A percentile compares a stretch with the other conserved stretches of the same genome.
These are phyloP conservation scores for Kregervanrija delftensis DNA, from an alignment of 805 yeast genomes.

Conservation along the genomic window DNA sequence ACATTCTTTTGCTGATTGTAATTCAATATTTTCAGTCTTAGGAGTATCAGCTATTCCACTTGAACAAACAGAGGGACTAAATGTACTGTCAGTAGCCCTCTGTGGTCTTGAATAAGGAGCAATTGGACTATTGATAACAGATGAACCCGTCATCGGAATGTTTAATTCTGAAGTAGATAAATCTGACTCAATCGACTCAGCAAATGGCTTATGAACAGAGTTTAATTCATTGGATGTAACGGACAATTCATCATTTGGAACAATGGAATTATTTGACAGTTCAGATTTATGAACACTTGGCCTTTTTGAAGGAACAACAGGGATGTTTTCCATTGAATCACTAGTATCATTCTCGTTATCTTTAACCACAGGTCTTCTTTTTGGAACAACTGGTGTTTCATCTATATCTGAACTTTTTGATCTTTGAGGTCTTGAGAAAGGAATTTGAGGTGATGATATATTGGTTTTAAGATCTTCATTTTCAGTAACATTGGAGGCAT, in stretches of 20 bases:
- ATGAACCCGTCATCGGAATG: no score
- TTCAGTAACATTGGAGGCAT: not conserved
- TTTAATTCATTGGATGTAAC: not conserved
- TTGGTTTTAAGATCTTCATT: slow-evolving; percentile 5
- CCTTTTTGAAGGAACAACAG: slow-evolving; percentile 3
- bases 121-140: not conserved
- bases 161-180: not conserved
- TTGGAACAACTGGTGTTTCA: slow-evolving; percentile 11
- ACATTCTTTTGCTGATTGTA: no score
- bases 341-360: not conserved
- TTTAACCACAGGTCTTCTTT: slow-evolving; percentile 9
- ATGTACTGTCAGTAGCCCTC: not conserved
- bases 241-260: not conserved
- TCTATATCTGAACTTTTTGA: not conserved
- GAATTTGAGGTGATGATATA: not conserved
- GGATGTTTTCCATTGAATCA: slow-evolving; percentile 1
- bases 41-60: no score
- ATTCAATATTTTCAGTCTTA: no score
- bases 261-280: no score
- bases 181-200: not conserved
- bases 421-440: slow-evolving; percentile 2
- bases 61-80: no score
- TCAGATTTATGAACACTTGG: slow-evolving; percentile 1
- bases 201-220: not conserved
- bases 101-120: not conserved